Conservation (phyloP, 2,329 filamentous ascomycete genomes). For the Phoma sp. region DNA sequence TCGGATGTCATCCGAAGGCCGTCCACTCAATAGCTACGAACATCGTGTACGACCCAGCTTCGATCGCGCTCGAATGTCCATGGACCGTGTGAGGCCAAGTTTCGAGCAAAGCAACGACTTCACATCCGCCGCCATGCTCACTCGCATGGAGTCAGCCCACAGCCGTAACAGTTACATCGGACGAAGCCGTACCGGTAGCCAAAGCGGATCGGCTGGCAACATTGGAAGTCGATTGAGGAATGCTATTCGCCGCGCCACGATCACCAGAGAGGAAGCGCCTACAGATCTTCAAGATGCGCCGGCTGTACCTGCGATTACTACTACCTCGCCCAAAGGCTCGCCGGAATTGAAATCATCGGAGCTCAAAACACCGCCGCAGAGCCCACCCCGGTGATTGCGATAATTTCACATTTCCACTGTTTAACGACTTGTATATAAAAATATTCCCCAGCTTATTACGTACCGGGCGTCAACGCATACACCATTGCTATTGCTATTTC, state of each 20-base stretch:
- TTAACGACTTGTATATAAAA: slow-evolving; percentile 40
- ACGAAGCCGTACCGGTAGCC: slow-evolving; percentile 6
- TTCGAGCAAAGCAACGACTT: slow-evolving; percentile 91
- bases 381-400: slow-evolving; percentile 19
- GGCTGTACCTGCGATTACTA: slow-evolving; percentile 21
- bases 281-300: slow-evolving; percentile 22
- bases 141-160: slow-evolving; percentile 75
- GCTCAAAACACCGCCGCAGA: slow-evolving; percentile 20
- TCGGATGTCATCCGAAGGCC: slow-evolving; percentile 41
- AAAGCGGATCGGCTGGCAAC: slow-evolving; percentile 15
- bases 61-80: slow-evolving; percentile 82
- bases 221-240: slow-evolving; percentile 32
- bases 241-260: slow-evolving; percentile 35
- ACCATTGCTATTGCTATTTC: slow-evolving; percentile 22
- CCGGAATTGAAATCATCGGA: slow-evolving; percentile 6
- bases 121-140: slow-evolving; percentile 84
- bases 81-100: slow-evolving; percentile 82
- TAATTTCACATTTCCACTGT: slow-evolving; percentile 23
- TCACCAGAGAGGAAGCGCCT: slow-evolving; percentile 38
- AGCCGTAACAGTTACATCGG: slow-evolving; percentile 37
- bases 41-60: slow-evolving; percentile 74
- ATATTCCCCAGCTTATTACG: slow-evolving; percentile 25
- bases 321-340: slow-evolving; percentile 8
- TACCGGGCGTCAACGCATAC: slow-evolving; percentile 27
- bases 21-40: slow-evolving; percentile 21